These are phyloP conservation scores for Paecilomyces formosus DNA, from an alignment of 2,329 filamentous ascomycete genomes.

Conservation along the genomic window DNA sequence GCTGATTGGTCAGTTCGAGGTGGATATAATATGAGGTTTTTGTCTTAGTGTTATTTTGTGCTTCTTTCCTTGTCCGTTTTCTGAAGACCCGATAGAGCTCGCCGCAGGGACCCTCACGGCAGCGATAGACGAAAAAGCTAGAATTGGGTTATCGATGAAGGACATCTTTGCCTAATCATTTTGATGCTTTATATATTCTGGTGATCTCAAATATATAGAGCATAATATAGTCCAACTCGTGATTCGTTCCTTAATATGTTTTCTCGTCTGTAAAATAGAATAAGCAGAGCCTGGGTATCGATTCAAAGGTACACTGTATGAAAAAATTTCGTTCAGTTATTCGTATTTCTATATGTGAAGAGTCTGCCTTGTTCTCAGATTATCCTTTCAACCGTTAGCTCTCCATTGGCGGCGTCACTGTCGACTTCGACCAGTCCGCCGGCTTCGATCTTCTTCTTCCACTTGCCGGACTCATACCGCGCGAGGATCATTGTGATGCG, in stretches of 20 bases:
- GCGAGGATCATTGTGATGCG: slow-evolving; percentile 42
- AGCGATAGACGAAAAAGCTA: neutral
- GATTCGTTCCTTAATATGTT: neutral
- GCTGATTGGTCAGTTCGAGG: neutral
- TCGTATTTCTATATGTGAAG: neutral
- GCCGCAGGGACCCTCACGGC: neutral
- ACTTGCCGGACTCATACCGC: slow-evolving; percentile 40
- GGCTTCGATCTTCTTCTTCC: slow-evolving; percentile 41
- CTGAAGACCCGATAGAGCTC: neutral
- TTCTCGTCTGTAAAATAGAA: neutral
- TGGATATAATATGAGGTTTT: neutral
- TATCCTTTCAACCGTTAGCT: slow-evolving; percentile 28
- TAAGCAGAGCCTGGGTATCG: neutral
- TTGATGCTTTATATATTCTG: neutral
- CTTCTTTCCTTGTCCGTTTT: slow-evolving; percentile 1
- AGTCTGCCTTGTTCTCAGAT: slow-evolving; percentile 12
- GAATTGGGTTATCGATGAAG: neutral
- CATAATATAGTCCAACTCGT: neutral
- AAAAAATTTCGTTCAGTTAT: neutral
- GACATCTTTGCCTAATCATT: neutral
- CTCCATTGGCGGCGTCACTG: slow-evolving; percentile 8
- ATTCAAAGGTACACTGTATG: neutral
- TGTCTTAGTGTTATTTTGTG: neutral
- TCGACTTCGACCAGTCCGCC: slow-evolving; percentile 27
- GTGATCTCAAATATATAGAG: neutral